Conservation (phyloP, 2,329 filamentous ascomycete genomes). For the Fusarium sp. region DNA sequence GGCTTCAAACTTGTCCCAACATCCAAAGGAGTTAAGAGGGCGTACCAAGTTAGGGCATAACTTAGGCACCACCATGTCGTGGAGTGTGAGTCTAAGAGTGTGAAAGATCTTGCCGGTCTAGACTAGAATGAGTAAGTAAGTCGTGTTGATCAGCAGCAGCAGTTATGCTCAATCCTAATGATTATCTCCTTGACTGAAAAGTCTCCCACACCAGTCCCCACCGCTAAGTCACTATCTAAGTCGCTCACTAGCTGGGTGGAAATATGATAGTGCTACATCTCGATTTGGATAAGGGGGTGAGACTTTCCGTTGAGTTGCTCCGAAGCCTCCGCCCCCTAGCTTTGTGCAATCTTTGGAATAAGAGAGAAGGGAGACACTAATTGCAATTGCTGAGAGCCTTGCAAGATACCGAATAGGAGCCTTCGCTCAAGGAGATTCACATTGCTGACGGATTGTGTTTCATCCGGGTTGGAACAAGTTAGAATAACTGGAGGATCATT, state of each 20-base stretch:
- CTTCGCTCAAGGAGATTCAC: neutral
- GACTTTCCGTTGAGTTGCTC: too few relatives aligned
- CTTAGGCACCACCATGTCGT: neutral
- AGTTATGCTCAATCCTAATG: neutral
- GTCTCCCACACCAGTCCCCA: neutral
- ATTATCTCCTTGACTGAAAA: neutral
- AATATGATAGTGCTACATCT: neutral
- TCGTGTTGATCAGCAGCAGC: neutral
- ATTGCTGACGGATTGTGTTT: too few relatives aligned
- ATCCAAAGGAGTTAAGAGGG: too few relatives aligned
- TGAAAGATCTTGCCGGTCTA: neutral
- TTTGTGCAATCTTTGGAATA: too few relatives aligned
- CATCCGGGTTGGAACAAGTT: too few relatives aligned
- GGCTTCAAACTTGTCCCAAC: too few relatives aligned
- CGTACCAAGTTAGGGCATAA: neutral
- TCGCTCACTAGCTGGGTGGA: neutral
- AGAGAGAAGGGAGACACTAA: neutral
- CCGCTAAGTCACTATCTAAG: neutral
- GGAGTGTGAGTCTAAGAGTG: neutral
- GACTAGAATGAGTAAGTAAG: neutral
- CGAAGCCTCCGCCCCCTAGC: too few relatives aligned
- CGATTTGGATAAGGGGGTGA: neutral
- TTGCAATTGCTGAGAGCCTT: neutral
- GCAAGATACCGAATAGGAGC: neutral
- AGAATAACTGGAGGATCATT: too few relatives aligned